Evolutionary conservation across 148 eudicot species (phyloP), one percentile per base, ranked within the genome.

Genomic region (Cornus kousa): DNA sequence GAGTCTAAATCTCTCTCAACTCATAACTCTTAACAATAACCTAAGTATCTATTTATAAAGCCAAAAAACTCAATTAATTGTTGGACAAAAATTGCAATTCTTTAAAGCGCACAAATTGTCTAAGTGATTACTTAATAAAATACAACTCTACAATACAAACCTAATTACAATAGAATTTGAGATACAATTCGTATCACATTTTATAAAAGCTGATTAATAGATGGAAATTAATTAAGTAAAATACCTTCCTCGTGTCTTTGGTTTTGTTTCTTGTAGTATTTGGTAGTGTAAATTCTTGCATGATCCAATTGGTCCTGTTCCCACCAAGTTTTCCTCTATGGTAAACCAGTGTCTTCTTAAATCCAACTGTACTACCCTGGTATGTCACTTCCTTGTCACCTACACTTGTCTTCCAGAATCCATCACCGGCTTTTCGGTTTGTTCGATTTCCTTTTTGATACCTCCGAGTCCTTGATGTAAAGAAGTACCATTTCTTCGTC

Each of bases 391-490:
- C 10, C 50, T 80, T 83, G 39, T 85, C 87, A 1, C 83, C 81
- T n/a, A 83, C 90, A 0, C 86, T 85, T 0, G 90, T 84, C 50
- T 87, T 87, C 89, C 89, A 87, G 39, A 77, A 87, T 0, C 89
- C 89, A 16, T 59, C 39, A 11, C 79, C 90, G 0, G 87, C 85
- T 10, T 50, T 48, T 31, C 90, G 67, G 14, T 73, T 78, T 4
- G 90, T 86, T 3, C 87, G 80, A 0, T 5, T 50, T 7, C 90
- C 90, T 8, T 85, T 82, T 5, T 5, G 74, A 22, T 84, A 87
- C 71, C 85, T 87, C 19, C 80, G 67, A 4, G 78, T 77, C 24
- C 87, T 80, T 13, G 90, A 50, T 3, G 87, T 80, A 65, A 85
- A 87, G 64, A 87, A 87, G 68, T 80, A 87, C 90, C 90, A 87